A percentile compares a stretch with the other conserved stretches of the same genome.
These are phyloP conservation scores for Theileria annulata DNA, from an alignment of 169 alveolate species.

Conservation along the genomic window DNA sequence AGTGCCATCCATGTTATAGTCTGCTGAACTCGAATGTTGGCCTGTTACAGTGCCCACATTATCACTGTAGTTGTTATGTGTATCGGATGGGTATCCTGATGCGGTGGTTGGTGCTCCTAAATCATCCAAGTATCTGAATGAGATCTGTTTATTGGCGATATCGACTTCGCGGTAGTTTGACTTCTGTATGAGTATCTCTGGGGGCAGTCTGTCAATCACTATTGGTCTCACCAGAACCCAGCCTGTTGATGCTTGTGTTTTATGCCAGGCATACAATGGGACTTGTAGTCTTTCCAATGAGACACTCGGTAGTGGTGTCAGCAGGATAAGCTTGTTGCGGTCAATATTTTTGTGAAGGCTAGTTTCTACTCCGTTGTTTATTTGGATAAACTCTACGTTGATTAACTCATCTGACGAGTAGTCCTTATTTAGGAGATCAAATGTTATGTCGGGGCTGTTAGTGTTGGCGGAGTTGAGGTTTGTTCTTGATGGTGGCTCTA, in stretches of 20 bases:
- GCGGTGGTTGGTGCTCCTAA: conserved; percentile 8
- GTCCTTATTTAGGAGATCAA: conserved; percentile 47
- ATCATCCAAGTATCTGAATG: conserved; percentile 63
- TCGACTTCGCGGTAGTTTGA: conserved; percentile 66
- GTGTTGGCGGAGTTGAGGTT: conserved; percentile 1
- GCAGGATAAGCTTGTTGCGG: conserved; percentile 52
- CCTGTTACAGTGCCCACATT: conserved; percentile 33
- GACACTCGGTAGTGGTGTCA: conserved; percentile 67
- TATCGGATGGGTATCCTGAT: background rate
- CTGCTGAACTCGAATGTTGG: conserved; percentile 38
- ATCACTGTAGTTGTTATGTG: conserved; percentile 39
- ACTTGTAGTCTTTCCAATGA: conserved; percentile 59
- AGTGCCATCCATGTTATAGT: conserved; percentile 22
- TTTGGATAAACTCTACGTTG: conserved; percentile 66
- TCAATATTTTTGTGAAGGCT: conserved; percentile 64
- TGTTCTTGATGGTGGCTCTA: conserved; percentile 60
- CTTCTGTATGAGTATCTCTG: conserved; percentile 64
- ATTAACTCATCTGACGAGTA: conserved; percentile 62
- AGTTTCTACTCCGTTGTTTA: conserved; percentile 61
- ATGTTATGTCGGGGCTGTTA: conserved; percentile 22
- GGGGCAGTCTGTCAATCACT: conserved; percentile 64
- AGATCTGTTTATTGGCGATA: conserved; percentile 62
- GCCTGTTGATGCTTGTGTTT: conserved; percentile 64
- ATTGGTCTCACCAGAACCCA: conserved; percentile 70
- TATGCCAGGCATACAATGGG: conserved; percentile 70